phyloP scores from a whole-genome alignment of 176 grass and related monocot genomes.

The Musa beccarii region DNA sequence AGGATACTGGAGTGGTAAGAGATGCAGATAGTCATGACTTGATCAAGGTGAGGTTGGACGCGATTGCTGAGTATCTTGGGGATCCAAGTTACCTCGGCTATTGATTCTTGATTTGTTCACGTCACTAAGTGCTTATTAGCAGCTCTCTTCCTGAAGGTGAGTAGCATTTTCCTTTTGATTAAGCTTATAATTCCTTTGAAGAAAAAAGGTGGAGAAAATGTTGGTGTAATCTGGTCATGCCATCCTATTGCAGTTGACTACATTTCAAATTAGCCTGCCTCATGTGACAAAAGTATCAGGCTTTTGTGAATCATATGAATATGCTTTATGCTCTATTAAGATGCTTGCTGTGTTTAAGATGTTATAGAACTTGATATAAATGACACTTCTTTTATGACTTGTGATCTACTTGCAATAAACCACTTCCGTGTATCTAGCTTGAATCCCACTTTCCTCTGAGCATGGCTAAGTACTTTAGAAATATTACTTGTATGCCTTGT shows the following conservation, averaged over 20 bases:
- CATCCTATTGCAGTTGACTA: background rate
- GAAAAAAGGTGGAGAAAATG: no score
- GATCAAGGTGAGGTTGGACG: slow-evolving; percentile 61
- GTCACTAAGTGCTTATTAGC: background rate
- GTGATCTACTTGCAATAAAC: no score
- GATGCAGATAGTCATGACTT: slow-evolving; percentile 65
- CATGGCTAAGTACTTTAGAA: no score
- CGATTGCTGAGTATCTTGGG: slow-evolving; percentile 78
- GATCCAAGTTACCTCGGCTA: slow-evolving; percentile 66
- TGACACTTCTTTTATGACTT: no score
- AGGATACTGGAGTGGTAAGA: slow-evolving; percentile 57
- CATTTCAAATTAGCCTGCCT: background rate
- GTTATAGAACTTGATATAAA: no score
- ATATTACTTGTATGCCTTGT: no score
- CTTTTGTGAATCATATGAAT: background rate
- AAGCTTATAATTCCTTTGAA: no score
- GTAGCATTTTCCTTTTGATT: background rate
- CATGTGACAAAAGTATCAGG: background rate
- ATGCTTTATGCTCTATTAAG: background rate
- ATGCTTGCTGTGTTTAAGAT: background rate
- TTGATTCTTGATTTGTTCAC: slow-evolving; percentile 25
- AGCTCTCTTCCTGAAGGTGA: background rate
- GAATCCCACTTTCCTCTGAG: no score
- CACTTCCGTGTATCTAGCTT: no score
- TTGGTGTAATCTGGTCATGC: background rate